phyloP scores from a whole-genome alignment of 2,329 filamentous ascomycete genomes.

The Lomentospora prolificans region DNA sequence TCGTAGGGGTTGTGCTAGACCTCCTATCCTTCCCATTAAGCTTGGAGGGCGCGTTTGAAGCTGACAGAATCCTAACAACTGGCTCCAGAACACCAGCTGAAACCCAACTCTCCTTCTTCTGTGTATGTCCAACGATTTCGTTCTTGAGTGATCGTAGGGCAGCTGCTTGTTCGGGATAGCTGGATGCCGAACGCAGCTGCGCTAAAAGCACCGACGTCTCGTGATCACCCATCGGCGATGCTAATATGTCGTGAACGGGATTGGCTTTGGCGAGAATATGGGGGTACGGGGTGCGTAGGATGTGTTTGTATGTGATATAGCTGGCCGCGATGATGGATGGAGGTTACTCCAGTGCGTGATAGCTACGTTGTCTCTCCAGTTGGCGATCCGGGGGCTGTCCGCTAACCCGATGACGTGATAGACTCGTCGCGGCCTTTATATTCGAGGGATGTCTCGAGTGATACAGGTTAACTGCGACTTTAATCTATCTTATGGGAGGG shows the following conservation, averaged over 20 bases:
- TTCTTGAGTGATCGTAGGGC: constrained; percentile 73
- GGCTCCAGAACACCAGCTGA: constrained; percentile 57
- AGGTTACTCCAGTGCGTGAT: not conserved
- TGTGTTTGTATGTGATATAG: not conserved
- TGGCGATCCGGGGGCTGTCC: not conserved
- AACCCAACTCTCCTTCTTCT: constrained; percentile 76
- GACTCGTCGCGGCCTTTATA: not conserved
- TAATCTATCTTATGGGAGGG: too few species aligned
- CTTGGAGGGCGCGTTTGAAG: constrained; percentile 22
- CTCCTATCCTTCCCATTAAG: constrained; percentile 29
- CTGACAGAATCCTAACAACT: constrained; percentile 36
- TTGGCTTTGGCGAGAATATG: too few species aligned
- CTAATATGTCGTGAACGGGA: too few species aligned
- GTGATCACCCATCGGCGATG: constrained; percentile 40
- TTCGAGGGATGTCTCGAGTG: not conserved
- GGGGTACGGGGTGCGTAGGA: too few species aligned
- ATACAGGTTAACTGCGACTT: too few species aligned
- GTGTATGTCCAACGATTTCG: constrained; percentile 76
- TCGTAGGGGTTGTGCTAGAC: constrained; percentile 21
- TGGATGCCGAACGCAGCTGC: constrained; percentile 46
- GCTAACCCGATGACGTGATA: not conserved
- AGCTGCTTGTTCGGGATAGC: constrained; percentile 40
- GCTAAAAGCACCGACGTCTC: constrained; percentile 43
- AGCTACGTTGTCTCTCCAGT: not conserved
- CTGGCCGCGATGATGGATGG: not conserved